A percentile compares a stretch with the other conserved stretches of the same genome.
phyloP scores from a whole-genome alignment of 2,329 filamentous ascomycete genomes.

The Ilyonectria mors-panacis region DNA sequence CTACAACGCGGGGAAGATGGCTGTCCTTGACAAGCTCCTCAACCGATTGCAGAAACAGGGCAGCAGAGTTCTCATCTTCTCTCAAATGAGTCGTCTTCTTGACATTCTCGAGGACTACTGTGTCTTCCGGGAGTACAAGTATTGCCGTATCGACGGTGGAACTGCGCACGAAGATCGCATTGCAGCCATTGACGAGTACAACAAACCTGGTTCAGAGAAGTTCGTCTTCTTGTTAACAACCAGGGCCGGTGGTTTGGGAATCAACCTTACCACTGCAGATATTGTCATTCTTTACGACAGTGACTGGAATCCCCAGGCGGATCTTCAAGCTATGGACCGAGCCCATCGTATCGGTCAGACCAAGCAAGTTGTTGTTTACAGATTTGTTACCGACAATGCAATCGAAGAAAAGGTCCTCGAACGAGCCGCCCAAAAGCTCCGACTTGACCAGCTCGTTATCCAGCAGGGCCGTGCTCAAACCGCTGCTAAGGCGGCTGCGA shows the following conservation, averaged over 20 bases:
- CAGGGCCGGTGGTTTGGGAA: slow-evolving; percentile 93
- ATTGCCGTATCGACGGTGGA: slow-evolving; percentile 96
- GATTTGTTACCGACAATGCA: slow-evolving; percentile 97
- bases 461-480: slow-evolving; percentile 96
- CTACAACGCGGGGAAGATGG: slow-evolving; percentile 96
- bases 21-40: slow-evolving; percentile 93
- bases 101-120: slow-evolving; percentile 99
- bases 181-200: slow-evolving; percentile 97
- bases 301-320: slow-evolving; percentile 98
- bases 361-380: slow-evolving; percentile 96
- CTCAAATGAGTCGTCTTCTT: slow-evolving; percentile 97
- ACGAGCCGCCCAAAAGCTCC: slow-evolving; percentile 95
- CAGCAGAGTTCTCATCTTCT: slow-evolving; percentile 98
- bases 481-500: slow-evolving; percentile 90
- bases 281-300: slow-evolving; percentile 98
- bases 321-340: slow-evolving; percentile 98
- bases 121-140: slow-evolving; percentile 93
- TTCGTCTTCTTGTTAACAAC: slow-evolving; percentile 97
- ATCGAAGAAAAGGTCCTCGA: slow-evolving; percentile 99
- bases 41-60: slow-evolving; percentile 87
- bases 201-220: slow-evolving; percentile 94
- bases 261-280: slow-evolving; percentile 95
- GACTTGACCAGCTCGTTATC: slow-evolving; percentile 96
- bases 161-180: slow-evolving; percentile 99
- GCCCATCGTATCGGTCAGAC: slow-evolving; percentile 99